Evolutionary conservation across 306 rosid species (phyloP).

Genomic region (Cucurbita maxima): DNA sequence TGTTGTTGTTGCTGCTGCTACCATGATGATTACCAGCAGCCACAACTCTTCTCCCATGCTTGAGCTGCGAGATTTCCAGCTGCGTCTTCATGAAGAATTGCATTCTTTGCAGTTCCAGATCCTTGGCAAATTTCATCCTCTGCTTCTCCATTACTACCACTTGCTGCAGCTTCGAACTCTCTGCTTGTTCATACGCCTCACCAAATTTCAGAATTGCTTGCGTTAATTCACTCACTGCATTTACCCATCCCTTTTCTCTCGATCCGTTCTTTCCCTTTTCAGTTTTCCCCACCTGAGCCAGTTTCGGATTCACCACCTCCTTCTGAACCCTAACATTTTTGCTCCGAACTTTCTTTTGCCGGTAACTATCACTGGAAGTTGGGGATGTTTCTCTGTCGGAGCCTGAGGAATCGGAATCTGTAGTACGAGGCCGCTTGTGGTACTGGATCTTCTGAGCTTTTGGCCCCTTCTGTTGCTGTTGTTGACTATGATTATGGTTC

Average conservation of each 20-base stretch:
- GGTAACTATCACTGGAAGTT: slow-evolving; percentile 54
- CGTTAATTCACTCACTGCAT: slow-evolving; percentile 67
- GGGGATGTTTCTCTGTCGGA: slow-evolving; percentile 41
- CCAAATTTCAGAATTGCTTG: slow-evolving; percentile 79
- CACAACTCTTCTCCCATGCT: slow-evolving; percentile 42
- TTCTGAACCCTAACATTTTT: slow-evolving; percentile 33
- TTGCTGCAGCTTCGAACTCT: slow-evolving; percentile 74
- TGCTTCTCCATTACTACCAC: slow-evolving; percentile 98
- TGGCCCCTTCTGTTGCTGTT: slow-evolving; percentile 10
- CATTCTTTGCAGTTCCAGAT: slow-evolving; percentile 90
- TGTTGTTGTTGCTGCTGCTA: slow-evolving; percentile 24
- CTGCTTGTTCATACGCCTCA: slow-evolving; percentile 84
- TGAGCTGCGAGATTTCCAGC: slow-evolving; percentile 79
- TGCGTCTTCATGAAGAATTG: slow-evolving; percentile 90
- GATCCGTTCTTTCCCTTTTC: slow-evolving; percentile 18
- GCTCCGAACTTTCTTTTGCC: slow-evolving; percentile 28
- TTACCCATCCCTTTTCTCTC: slow-evolving; percentile 40
- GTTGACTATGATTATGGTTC: slow-evolving; percentile 14
- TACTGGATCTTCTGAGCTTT: slow-evolving; percentile 35
- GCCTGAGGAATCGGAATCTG: slow-evolving; percentile 20
- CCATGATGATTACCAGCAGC: slow-evolving; percentile 39
- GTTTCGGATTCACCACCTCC: slow-evolving; percentile 16
- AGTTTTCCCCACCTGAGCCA: background rate
- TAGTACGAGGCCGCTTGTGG: slow-evolving; percentile 20
- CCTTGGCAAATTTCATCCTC: slow-evolving; percentile 83